Conservation (phyloP, 352 stramenopile species). For the Plasmopara muralis region DNA sequence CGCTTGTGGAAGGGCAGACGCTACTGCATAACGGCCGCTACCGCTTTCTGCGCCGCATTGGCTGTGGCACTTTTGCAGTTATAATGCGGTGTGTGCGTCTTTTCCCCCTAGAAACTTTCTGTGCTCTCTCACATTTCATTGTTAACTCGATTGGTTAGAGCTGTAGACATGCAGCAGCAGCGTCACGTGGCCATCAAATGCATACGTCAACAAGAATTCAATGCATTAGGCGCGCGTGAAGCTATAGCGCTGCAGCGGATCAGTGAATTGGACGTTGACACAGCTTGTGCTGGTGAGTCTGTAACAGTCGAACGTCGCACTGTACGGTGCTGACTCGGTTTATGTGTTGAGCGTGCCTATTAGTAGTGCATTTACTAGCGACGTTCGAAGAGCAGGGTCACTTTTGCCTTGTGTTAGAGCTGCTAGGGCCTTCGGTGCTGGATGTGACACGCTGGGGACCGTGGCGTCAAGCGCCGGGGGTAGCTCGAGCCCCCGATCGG, state of each 20-base stretch:
- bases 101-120: not conserved
- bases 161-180: constrained; percentile 36
- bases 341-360: not conserved
- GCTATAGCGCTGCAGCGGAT: constrained; percentile 35
- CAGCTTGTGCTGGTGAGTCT: constrained; percentile 34
- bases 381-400: constrained; percentile 48
- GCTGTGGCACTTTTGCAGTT: constrained; percentile 58
- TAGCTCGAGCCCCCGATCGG: constrained; percentile 7
- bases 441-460: constrained; percentile 92
- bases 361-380: constrained; percentile 49
- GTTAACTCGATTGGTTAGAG: constrained; percentile 24
- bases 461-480: constrained; percentile 84
- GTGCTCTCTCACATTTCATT: not conserved
- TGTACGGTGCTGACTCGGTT: constrained; percentile 3
- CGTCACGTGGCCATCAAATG: constrained; percentile 67
- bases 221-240: constrained; percentile 54
- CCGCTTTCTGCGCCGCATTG: constrained; percentile 64
- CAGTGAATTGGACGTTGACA: constrained; percentile 28
- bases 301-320: not conserved
- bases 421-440: constrained; percentile 77
- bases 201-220: constrained; percentile 38
- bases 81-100: constrained; percentile 45
- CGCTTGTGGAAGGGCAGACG: constrained; percentile 63
- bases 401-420: constrained; percentile 65
- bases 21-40: constrained; percentile 56